Conservation (phyloP, 768 basidiomycete species). For the Lentinula aciculospora region DNA sequence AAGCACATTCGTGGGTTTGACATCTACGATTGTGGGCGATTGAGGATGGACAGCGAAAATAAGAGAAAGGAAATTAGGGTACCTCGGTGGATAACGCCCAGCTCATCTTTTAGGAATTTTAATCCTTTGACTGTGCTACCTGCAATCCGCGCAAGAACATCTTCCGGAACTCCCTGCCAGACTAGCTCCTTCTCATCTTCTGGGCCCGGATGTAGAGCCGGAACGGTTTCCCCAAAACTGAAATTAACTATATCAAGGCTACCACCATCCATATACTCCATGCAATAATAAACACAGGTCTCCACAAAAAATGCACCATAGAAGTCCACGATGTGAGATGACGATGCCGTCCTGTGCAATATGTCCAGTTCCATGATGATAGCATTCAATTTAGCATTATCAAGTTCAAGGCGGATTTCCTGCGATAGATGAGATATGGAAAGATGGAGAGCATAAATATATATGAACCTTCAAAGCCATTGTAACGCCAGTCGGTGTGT, state of each 20-base stretch:
- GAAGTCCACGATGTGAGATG: conserved; percentile 94
- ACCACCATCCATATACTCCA: conserved; percentile 99
- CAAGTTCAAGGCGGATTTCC: conserved; percentile 97
- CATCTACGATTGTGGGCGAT: conserved; percentile 42
- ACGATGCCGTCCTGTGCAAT: conserved; percentile 74
- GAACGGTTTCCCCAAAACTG: conserved; percentile 9
- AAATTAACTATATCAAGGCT: conserved; percentile 73
- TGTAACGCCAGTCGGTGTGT: conserved; percentile 88
- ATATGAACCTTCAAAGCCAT: conserved; percentile 96
- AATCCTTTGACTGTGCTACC: conserved; percentile 82
- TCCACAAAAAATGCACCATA: conserved; percentile 99
- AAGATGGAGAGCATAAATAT: not conserved
- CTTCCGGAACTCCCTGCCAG: conserved; percentile 58
- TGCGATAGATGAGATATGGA: conserved; percentile 23
- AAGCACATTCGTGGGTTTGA: conserved; percentile 92
- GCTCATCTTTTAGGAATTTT: conserved; percentile 90
- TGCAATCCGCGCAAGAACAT: conserved; percentile 79
- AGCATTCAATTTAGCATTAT: conserved; percentile 86
- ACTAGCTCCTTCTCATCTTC: conserved; percentile 13
- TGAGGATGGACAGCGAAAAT: not conserved
- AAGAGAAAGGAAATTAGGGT: conserved; percentile 6
- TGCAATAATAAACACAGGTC: conserved; percentile 99
- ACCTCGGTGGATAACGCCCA: conserved; percentile 72
- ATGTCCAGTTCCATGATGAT: conserved; percentile 99
- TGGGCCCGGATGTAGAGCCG: not conserved